Evolutionary conservation across 495 filamentous ascomycete species (phyloP).

Genomic region (Parmelia sp.): DNA sequence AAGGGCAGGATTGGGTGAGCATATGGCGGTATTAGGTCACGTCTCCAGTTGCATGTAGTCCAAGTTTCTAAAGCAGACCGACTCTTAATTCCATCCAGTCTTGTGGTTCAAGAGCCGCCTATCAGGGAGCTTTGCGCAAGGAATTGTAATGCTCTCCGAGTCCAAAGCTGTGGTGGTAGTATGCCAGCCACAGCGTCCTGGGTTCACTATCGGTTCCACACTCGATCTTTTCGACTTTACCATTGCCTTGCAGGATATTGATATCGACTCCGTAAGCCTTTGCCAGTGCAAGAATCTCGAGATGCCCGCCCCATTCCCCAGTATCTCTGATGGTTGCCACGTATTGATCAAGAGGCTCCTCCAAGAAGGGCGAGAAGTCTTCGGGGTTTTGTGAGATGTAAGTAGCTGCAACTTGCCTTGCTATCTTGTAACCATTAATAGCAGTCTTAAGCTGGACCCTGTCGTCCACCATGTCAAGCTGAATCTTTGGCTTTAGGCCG

Average conservation of each 20-base stretch:
- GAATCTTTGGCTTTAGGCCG: constrained; percentile 40
- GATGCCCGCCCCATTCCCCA: constrained; percentile 93
- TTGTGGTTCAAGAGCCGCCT: background rate
- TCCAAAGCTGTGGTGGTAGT: constrained; percentile 87
- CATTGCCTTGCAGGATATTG: constrained; percentile 76
- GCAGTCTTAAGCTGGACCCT: background rate
- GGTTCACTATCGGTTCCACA: constrained; percentile 38
- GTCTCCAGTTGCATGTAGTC: background rate
- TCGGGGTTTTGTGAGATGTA: constrained; percentile 53
- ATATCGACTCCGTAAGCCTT: constrained; percentile 76
- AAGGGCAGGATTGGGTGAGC: constrained; percentile 55
- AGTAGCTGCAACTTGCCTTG: constrained; percentile 45
- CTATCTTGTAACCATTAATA: constrained; percentile 16
- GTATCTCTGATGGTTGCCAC: constrained; percentile 73
- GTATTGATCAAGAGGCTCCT: constrained; percentile 71
- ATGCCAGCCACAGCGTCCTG: constrained; percentile 76
- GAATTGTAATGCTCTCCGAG: constrained; percentile 98
- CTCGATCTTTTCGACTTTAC: constrained; percentile 67
- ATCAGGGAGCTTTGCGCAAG: constrained; percentile 33
- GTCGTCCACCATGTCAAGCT: background rate
- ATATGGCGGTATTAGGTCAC: constrained; percentile 36
- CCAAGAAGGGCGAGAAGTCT: constrained; percentile 67
- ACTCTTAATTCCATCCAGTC: background rate
- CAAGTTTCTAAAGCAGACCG: background rate
- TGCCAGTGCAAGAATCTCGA: constrained; percentile 81